Evolutionary conservation across 371 early-diverging fungal species (phyloP).

Genomic region (Mortierella polycephala): DNA sequence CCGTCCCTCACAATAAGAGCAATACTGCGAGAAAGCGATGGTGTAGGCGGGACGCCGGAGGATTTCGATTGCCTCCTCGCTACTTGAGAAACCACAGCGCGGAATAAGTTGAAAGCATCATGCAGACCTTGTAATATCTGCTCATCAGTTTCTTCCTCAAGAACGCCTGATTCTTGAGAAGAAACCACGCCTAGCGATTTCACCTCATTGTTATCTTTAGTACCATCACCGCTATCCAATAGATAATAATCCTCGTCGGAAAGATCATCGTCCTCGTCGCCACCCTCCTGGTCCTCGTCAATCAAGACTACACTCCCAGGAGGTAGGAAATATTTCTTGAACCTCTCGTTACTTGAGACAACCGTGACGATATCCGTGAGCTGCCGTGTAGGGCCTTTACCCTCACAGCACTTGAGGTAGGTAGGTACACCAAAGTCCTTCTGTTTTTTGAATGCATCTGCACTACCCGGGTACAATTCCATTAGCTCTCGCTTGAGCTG

Average conservation of each 20-base stretch:
- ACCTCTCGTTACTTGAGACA: neutral
- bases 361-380: neutral
- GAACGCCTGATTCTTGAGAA: conserved; percentile 2
- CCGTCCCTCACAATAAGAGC: too few species aligned
- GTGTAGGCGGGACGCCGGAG: too few species aligned
- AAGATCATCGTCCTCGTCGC: too few species aligned
- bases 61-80: too few species aligned
- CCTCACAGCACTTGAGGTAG: neutral
- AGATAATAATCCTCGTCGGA: too few species aligned
- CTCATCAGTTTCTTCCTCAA: neutral
- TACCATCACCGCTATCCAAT: too few species aligned
- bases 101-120: neutral
- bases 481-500: neutral
- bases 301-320: too few species aligned
- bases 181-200: neutral
- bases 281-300: too few species aligned
- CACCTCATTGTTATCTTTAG: too few species aligned
- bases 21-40: too few species aligned
- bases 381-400: neutral
- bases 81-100: neutral
- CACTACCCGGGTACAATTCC: neutral
- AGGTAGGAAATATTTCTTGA: neutral
- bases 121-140: neutral
- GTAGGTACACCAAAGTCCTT: neutral
- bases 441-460: conserved; percentile 2